Conservation (phyloP, 2,329 filamentous ascomycete species). For the Stemphylium lycopersici region DNA sequence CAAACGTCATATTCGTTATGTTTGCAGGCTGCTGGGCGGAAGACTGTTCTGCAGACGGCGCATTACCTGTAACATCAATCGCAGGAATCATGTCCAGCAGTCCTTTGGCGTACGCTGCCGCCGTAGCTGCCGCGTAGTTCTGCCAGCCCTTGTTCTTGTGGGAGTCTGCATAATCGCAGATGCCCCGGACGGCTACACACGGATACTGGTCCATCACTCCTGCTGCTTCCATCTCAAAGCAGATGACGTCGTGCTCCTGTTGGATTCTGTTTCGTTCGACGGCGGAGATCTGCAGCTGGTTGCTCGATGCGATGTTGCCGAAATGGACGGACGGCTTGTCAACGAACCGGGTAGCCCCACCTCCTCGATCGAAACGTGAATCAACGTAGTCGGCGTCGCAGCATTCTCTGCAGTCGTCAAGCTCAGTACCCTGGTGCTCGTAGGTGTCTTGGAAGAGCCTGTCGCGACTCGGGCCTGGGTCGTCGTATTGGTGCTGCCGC, state of each 20-base stretch:
- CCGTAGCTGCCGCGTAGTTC: slow-evolving; percentile 10
- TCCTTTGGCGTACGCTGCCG: slow-evolving; percentile 10
- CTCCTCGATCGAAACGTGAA: slow-evolving; percentile 13
- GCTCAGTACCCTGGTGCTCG: slow-evolving; percentile 9
- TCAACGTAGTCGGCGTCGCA: slow-evolving; percentile 8
- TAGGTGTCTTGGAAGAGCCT: slow-evolving; percentile 16
- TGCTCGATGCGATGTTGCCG: slow-evolving; percentile 28
- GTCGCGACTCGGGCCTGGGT: slow-evolving; percentile 13
- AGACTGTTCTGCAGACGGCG: slow-evolving; percentile 1
- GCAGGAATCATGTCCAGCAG: slow-evolving; percentile 7
- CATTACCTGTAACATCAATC: not conserved
- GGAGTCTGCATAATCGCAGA: slow-evolving; percentile 32
- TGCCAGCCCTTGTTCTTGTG: slow-evolving; percentile 18
- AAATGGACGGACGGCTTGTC: slow-evolving; percentile 23
- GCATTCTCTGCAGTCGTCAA: slow-evolving; percentile 14
- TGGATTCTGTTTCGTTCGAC: slow-evolving; percentile 15
- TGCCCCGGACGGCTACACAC: slow-evolving; percentile 25
- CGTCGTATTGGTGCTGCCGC: slow-evolving; percentile 11
- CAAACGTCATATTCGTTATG: slow-evolving; percentile 13
- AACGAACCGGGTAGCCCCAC: slow-evolving; percentile 8
- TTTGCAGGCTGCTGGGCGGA: not conserved
- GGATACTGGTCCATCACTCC: slow-evolving; percentile 21
- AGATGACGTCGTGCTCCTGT: slow-evolving; percentile 21
- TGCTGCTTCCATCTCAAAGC: slow-evolving; percentile 33
- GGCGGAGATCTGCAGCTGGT: slow-evolving; percentile 25